These are phyloP conservation scores for Jaltomata sinuosa DNA, from an alignment of 257 asterid genomes.

Conservation along the genomic window DNA sequence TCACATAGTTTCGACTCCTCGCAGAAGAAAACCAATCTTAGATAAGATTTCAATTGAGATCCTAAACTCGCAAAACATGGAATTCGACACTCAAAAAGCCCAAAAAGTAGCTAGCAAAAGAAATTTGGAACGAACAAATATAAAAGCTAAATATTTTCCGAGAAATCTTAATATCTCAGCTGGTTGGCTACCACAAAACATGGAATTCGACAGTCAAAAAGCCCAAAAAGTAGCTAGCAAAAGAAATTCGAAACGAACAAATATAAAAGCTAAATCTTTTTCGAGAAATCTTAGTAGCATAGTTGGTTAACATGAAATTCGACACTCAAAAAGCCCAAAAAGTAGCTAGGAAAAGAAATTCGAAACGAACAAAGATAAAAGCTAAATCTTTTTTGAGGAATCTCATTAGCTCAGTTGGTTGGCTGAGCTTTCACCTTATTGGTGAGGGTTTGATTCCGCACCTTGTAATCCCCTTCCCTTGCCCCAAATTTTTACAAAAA, in stretches of 20 bases:
- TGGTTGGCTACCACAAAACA: not conserved
- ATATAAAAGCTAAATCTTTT: no score
- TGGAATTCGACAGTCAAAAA: not conserved
- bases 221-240: not conserved
- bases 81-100: not conserved
- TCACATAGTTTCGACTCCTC: not conserved
- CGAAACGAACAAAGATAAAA: not conserved
- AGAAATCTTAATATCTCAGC: no score
- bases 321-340: no score
- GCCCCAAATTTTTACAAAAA: no score
- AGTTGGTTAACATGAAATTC: no score
- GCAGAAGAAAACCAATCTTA: not conserved
- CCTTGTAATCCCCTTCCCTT: no score
- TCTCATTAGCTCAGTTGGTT: not conserved
- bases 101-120: not conserved
- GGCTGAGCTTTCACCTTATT: no score
- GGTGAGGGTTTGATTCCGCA: no score
- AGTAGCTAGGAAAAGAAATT: no score
- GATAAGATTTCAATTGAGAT: not conserved
- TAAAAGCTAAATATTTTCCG: not conserved
- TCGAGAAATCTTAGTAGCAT: no score
- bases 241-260: not conserved
- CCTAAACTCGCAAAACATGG: not conserved
- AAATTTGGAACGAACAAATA: not conserved
- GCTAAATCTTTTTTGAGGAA: not conserved